Percentiles rank a stretch among this genome's conserved stretches.
Evolutionary conservation across 768 basidiomycete species (phyloP).

Genomic region (Panaeolus cyanescens): DNA sequence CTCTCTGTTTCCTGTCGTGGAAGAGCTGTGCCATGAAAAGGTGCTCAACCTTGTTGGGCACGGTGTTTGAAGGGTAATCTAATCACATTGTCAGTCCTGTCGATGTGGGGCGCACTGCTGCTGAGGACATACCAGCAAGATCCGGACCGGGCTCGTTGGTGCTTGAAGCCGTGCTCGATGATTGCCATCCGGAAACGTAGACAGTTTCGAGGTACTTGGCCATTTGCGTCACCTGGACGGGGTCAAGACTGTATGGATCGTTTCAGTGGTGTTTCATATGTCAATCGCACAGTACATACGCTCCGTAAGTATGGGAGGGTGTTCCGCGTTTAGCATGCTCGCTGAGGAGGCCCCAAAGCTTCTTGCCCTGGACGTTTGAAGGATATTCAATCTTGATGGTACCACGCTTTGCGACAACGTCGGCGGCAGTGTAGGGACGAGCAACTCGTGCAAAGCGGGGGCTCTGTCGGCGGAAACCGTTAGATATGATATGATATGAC

Average conservation of each 20-base stretch:
- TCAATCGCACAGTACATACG: constrained; percentile 63
- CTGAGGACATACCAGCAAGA: constrained; percentile 75
- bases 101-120: not conserved
- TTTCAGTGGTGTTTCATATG: not conserved
- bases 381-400: constrained; percentile 86
- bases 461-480: constrained; percentile 45
- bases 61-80: constrained; percentile 99
- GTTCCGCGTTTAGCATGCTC: constrained; percentile 78
- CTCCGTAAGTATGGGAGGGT: constrained; percentile 96
- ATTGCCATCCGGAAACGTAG: constrained; percentile 97
- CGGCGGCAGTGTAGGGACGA: constrained; percentile 90
- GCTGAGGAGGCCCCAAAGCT: constrained; percentile 75
- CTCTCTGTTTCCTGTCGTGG: constrained; percentile 97
- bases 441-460: constrained; percentile 86
- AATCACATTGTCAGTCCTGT: not conserved
- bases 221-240: constrained; percentile 99
- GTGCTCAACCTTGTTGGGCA: constrained; percentile 98
- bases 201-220: constrained; percentile 98
- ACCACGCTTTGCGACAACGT: constrained; percentile 94
- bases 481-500: constrained; percentile 6
- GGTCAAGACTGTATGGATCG: constrained; percentile 75
- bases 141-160: constrained; percentile 98
- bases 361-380: constrained; percentile 82
- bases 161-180: constrained; percentile 89
- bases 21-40: constrained; percentile 98